Evolutionary conservation across 179 eudicot species (phyloP).

Genomic region (Beta corolliflora): DNA sequence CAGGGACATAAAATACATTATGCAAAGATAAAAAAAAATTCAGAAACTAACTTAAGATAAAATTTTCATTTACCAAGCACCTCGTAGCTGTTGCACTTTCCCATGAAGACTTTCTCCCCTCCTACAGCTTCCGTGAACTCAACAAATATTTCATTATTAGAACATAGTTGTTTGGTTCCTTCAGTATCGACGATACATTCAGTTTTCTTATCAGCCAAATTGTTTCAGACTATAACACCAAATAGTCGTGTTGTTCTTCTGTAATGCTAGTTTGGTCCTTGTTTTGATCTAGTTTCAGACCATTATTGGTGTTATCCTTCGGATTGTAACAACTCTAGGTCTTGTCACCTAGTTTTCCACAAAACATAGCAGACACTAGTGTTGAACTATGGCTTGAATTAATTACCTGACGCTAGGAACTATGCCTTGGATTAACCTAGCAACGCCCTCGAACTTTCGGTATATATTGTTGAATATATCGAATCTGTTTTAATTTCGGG

Average conservation of each 20-base stretch:
- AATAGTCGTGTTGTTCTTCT: neutral
- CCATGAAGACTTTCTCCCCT: conserved; percentile 6
- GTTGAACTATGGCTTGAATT: too few species aligned
- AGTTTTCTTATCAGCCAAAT: neutral
- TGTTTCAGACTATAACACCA: neutral
- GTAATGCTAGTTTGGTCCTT: neutral
- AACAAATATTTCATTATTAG: neutral
- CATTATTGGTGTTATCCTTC: neutral
- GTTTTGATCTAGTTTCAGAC: neutral
- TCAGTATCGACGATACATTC: conserved; percentile 11
- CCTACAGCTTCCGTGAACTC: neutral
- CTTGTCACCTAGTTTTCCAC: neutral
- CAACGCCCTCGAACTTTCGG: too few species aligned
- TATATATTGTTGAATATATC: too few species aligned
- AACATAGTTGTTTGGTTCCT: neutral
- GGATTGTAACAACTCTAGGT: neutral
- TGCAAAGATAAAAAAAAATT: conserved; percentile 3
- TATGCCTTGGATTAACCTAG: too few species aligned
- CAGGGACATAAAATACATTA: neutral
- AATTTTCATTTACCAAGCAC: neutral
- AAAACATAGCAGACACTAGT: too few species aligned
- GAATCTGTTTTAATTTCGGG: too few species aligned
- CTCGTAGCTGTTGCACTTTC: neutral
- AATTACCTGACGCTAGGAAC: too few species aligned
- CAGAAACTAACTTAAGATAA: neutral